Conservation (phyloP, 2,329 filamentous ascomycete species). For the Ophiocordyceps camponoti-saundersi region DNA sequence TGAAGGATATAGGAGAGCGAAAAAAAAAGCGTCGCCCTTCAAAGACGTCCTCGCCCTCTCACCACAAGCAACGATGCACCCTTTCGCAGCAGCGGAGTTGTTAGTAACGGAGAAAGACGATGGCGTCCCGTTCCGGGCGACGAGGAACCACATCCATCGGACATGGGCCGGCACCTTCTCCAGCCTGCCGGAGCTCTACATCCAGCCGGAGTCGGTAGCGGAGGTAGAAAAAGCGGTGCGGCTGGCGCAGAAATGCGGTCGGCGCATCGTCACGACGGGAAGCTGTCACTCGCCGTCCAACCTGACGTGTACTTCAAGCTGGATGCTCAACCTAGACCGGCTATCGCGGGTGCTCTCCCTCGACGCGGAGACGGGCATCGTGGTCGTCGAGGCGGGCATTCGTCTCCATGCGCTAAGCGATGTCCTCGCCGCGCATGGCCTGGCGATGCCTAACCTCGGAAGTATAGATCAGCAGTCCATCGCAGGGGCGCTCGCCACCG, state of each 20-base stretch:
- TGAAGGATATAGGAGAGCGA: not conserved
- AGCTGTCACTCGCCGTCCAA: conserved; percentile 85
- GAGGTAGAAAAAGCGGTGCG: conserved; percentile 75
- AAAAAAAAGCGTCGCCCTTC: not conserved
- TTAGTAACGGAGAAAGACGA: conserved; percentile 15
- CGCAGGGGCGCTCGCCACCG: conserved; percentile 80
- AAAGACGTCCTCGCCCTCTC: not conserved
- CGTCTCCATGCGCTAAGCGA: conserved; percentile 58
- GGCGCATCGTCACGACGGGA: conserved; percentile 72
- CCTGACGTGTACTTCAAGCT: conserved; percentile 81
- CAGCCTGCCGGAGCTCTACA: conserved; percentile 76
- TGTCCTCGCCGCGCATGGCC: conserved; percentile 54
- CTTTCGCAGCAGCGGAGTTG: conserved; percentile 17
- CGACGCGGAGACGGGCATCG: conserved; percentile 44
- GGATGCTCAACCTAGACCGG: conserved; percentile 86
- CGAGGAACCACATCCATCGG: conserved; percentile 56
- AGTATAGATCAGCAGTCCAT: conserved; percentile 93
- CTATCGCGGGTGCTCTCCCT: conserved; percentile 57
- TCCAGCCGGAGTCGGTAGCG: conserved; percentile 60
- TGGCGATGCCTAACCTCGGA: conserved; percentile 82
- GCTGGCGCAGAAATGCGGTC: conserved; percentile 64
- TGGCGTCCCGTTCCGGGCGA: conserved; percentile 58
- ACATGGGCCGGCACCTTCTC: conserved; percentile 94
- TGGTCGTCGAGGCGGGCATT: conserved; percentile 79
- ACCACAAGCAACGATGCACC: conserved; percentile 14